These are phyloP conservation scores for Brasilioporus rufonigricans DNA, from an alignment of 768 basidiomycete species.

Conservation along the genomic window DNA sequence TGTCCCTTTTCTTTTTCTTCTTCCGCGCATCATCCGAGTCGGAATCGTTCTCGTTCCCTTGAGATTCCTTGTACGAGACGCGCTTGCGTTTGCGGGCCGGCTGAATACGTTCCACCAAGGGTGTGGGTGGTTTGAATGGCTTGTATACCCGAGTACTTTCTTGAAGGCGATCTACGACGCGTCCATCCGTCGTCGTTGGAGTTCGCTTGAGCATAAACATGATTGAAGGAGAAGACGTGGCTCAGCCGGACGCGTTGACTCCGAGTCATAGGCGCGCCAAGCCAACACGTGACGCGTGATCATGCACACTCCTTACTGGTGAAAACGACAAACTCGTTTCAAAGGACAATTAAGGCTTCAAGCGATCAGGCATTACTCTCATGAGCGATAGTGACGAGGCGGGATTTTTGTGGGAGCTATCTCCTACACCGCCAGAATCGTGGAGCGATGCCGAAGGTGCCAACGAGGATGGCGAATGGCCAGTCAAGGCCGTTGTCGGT, in stretches of 20 bases:
- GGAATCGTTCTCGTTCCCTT: conserved; percentile 52
- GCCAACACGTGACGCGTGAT: conserved; percentile 24
- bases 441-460: conserved; percentile 33
- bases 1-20: conserved; percentile 69
- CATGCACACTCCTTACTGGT: too few species aligned
- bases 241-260: conserved; percentile 7
- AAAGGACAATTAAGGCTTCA: neutral
- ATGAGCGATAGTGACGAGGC: neutral
- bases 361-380: neutral
- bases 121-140: conserved; percentile 76
- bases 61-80: conserved; percentile 79
- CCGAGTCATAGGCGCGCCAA: neutral
- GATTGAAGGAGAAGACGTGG: neutral
- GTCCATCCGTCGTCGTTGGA: conserved; percentile 71
- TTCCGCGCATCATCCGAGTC: conserved; percentile 49
- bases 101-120: conserved; percentile 50
- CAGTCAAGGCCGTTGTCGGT: conserved; percentile 27
- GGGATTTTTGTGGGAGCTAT: conserved; percentile 27
- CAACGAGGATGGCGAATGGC: conserved; percentile 33
- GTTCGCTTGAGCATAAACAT: conserved; percentile 62
- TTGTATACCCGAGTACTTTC: conserved; percentile 74
- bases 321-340: neutral
- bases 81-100: conserved; percentile 83
- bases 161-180: conserved; percentile 60
- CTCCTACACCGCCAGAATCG: conserved; percentile 29